Evolutionary conservation across 2,329 filamentous ascomycete species (phyloP).

Genomic region (Pyrenochaeta sp.): DNA sequence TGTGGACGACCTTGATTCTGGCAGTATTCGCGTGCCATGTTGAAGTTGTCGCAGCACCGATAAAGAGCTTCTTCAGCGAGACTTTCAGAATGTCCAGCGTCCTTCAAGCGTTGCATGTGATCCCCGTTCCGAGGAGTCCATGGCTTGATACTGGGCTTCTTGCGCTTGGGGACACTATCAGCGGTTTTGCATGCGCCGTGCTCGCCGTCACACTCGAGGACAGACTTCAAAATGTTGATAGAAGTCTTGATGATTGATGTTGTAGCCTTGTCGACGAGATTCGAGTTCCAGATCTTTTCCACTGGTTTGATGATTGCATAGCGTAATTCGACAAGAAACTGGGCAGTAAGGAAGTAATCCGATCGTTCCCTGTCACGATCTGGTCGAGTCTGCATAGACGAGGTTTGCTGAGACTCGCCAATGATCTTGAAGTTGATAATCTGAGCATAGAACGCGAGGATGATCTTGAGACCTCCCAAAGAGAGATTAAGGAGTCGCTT

Average conservation of each 20-base stretch:
- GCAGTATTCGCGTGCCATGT: slow-evolving; percentile 76
- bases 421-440: slow-evolving; percentile 81
- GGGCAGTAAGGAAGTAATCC: slow-evolving; percentile 71
- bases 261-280: slow-evolving; percentile 80
- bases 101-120: slow-evolving; percentile 52
- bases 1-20: slow-evolving; percentile 65
- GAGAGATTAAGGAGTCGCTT: slow-evolving; percentile 54
- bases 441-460: slow-evolving; percentile 80
- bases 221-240: slow-evolving; percentile 81
- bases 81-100: slow-evolving; percentile 61
- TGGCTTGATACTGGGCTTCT: slow-evolving; percentile 56
- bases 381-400: slow-evolving; percentile 58
- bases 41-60: slow-evolving; percentile 73
- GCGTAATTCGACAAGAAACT: slow-evolving; percentile 87
- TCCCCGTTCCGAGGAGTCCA: slow-evolving; percentile 61
- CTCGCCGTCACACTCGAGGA: slow-evolving; percentile 81
- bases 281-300: slow-evolving; percentile 82
- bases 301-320: slow-evolving; percentile 79
- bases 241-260: slow-evolving; percentile 78
- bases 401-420: slow-evolving; percentile 74
- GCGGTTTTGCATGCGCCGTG: slow-evolving; percentile 66
- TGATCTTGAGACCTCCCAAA: slow-evolving; percentile 75
- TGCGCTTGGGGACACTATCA: slow-evolving; percentile 63
- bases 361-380: slow-evolving; percentile 64
- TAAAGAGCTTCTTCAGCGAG: slow-evolving; percentile 82